phyloP scores from a whole-genome alignment of 2,329 filamentous ascomycete species.

The Ophiostoma himal-ulmi region DNA sequence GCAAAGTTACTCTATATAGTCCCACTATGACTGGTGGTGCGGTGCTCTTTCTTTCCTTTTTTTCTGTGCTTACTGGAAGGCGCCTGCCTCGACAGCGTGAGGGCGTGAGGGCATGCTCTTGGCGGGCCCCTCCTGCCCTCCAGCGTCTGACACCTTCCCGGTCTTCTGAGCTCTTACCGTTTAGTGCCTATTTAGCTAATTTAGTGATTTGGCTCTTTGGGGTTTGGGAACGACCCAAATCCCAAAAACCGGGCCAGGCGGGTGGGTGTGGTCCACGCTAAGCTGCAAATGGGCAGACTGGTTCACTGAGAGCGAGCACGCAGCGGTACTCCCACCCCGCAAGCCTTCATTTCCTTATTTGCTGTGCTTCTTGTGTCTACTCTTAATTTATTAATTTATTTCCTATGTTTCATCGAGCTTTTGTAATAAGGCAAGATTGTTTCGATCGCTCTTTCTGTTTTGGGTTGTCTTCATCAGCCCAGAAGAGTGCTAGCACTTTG shows the following conservation, averaged over 20 bases:
- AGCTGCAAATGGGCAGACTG: neutral
- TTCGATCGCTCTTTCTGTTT: constrained; percentile 12
- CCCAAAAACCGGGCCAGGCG: constrained; percentile 11
- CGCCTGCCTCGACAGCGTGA: neutral
- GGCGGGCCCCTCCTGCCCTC: constrained; percentile 8
- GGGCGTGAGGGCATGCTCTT: constrained; percentile 12
- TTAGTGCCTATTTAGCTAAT: neutral
- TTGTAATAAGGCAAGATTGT: constrained; percentile 1
- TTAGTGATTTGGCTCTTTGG: neutral
- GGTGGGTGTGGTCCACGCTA: constrained; percentile 13
- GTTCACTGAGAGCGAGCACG: constrained; percentile 2
- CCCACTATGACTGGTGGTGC: neutral
- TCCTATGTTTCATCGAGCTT: constrained; percentile 1
- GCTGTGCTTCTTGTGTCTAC: neutral
- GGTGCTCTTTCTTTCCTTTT: constrained; percentile 1
- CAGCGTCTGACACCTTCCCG: constrained; percentile 1
- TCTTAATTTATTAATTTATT: neutral
- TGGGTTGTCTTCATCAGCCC: neutral
- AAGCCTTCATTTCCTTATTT: constrained; percentile 18
- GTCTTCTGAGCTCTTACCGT: neutral
- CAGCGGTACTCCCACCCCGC: constrained; percentile 12
- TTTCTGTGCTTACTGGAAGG: neutral
- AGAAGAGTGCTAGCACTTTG: neutral
- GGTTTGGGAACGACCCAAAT: neutral
- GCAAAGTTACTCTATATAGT: neutral